Conservation (phyloP, 73 alveolate genomes). For the Paraurostyla sp. region DNA sequence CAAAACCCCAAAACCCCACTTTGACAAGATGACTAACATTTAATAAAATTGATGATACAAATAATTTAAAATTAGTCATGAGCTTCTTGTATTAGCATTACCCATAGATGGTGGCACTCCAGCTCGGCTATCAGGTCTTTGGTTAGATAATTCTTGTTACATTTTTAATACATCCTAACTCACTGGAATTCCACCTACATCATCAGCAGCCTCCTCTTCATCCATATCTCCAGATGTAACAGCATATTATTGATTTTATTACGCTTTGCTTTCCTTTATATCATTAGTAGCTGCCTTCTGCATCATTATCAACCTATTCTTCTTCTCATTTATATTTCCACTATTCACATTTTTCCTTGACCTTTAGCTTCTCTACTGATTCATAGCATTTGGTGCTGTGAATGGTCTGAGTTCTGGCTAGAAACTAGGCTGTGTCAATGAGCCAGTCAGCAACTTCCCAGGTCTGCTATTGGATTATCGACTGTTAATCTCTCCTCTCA, state of each 20-base stretch:
- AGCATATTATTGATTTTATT: neutral
- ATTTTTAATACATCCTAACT: neutral
- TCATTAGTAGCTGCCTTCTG: neutral
- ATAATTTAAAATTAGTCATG: too few relatives aligned
- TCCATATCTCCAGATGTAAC: neutral
- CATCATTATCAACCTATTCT: neutral
- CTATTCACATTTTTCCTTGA: neutral
- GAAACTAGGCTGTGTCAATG: neutral
- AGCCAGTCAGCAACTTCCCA: neutral
- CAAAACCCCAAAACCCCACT: too few relatives aligned
- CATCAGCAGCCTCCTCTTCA: neutral
- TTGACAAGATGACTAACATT: too few relatives aligned
- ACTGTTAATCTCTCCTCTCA: neutral
- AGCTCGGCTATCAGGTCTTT: conserved; percentile 20
- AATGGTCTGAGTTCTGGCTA: neutral
- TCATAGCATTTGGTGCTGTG: conserved; percentile 28
- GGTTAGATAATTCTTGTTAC: neutral
- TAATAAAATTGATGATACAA: too few relatives aligned
- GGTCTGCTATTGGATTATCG: neutral
- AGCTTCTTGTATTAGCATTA: too few relatives aligned
- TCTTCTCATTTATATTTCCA: neutral
- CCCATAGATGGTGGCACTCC: too few relatives aligned
- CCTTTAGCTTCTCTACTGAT: neutral
- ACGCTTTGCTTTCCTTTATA: neutral
- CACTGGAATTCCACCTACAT: conserved; percentile 7